A percentile compares a stretch with the other conserved stretches of the same genome.
These are phyloP conservation scores for Ramalina peruviana DNA, from an alignment of 495 filamentous ascomycete genomes.

Conservation along the genomic window DNA sequence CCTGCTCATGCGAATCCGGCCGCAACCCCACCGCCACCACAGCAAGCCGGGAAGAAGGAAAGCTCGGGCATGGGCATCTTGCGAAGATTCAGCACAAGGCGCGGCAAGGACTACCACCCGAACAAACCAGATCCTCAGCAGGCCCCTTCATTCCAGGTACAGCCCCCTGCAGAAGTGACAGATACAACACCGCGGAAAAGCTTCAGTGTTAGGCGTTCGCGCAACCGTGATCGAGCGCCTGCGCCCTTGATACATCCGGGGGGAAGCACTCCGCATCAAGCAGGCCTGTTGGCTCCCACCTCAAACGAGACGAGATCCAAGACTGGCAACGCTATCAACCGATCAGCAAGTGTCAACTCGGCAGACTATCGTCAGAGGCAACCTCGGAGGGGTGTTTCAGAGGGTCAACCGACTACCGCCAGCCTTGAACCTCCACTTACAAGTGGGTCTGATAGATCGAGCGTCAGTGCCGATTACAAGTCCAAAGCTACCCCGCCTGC, in stretches of 20 bases:
- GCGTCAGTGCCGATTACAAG: conserved; percentile 27
- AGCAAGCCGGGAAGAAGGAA: conserved; percentile 65
- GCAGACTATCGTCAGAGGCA: conserved; percentile 57
- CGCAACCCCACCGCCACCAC: conserved; percentile 39
- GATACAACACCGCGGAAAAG: conserved; percentile 54
- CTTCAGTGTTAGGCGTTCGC: conserved; percentile 62
- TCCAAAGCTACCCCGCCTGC: conserved; percentile 24
- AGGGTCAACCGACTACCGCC: conserved; percentile 33
- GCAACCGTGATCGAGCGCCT: conserved; percentile 45
- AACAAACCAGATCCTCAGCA: conserved; percentile 45
- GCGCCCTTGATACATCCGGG: conserved; percentile 41
- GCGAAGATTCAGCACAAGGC: conserved; percentile 79
- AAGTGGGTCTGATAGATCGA: conserved; percentile 68
- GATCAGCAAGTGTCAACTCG: conserved; percentile 78
- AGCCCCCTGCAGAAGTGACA: conserved; percentile 49
- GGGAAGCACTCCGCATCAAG: conserved; percentile 54
- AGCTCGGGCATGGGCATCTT: conserved; percentile 77
- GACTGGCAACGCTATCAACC: conserved; percentile 50
- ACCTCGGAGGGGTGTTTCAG: conserved; percentile 42
- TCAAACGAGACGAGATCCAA: conserved; percentile 44
- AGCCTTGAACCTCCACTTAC: conserved; percentile 48
- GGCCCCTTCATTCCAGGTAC: conserved; percentile 55
- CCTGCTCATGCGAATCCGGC: conserved; percentile 39
- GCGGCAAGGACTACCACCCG: conserved; percentile 43
- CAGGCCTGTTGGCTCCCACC: conserved; percentile 56